Evolutionary conservation across 352 stramenopile genomes (phyloP).

Genomic region (Phytophthora constricta): DNA sequence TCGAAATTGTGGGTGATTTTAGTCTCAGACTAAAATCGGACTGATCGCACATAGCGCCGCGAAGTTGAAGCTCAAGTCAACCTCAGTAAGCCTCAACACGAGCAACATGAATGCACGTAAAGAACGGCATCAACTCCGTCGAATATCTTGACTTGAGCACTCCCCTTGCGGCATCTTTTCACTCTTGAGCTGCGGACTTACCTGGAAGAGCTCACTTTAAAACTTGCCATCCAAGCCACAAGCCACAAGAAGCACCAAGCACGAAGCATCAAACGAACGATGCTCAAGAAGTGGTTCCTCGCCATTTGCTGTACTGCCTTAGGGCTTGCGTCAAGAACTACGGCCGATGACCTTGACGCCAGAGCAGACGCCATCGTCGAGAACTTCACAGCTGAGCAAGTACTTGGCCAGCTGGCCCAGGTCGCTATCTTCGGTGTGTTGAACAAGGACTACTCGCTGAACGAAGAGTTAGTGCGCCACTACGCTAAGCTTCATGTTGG

Average conservation of each 20-base stretch:
- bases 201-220: constrained; percentile 21
- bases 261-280: constrained; percentile 3
- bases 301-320: constrained; percentile 14
- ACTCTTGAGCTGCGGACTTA: no score
- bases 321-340: constrained; percentile 6
- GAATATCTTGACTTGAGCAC: not conserved
- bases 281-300: constrained; percentile 34
- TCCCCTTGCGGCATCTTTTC: no score
- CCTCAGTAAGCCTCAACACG: not conserved
- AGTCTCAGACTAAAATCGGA: constrained; percentile 3
- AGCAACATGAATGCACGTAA: constrained; percentile 2
- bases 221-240: constrained; percentile 18
- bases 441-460: constrained; percentile 46
- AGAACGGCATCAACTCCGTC: not conserved
- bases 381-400: constrained; percentile 26
- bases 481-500: constrained; percentile 82
- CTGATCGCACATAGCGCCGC: constrained; percentile 16
- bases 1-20: no score
- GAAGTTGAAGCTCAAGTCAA: constrained; percentile 23
- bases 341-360: constrained; percentile 25
- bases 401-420: constrained; percentile 28
- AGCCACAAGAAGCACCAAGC: constrained; percentile 12
- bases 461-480: constrained; percentile 59
- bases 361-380: constrained; percentile 27
- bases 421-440: constrained; percentile 22